These are phyloP conservation scores for Mycena galericulata DNA, from an alignment of 768 basidiomycete species.

Conservation along the genomic window DNA sequence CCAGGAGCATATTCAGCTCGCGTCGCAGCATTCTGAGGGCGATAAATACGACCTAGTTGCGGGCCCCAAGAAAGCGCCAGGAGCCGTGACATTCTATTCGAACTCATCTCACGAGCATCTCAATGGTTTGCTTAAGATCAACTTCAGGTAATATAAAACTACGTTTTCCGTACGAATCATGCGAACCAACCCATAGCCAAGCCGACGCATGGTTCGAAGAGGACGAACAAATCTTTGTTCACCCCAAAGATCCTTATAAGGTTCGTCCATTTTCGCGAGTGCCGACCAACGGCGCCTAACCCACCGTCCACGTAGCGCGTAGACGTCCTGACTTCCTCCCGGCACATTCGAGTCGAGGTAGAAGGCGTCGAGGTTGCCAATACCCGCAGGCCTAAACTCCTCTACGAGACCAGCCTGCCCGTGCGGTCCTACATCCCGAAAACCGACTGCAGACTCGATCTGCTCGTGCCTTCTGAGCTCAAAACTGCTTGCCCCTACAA, in stretches of 20 bases:
- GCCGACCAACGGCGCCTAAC: not conserved
- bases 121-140: conserved; percentile 60
- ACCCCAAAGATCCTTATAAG: conserved; percentile 80
- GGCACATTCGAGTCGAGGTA: conserved; percentile 70
- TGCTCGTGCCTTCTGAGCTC: conserved; percentile 60
- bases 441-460: conserved; percentile 63
- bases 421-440: conserved; percentile 73
- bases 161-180: not conserved
- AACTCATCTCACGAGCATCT: conserved; percentile 48
- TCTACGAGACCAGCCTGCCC: conserved; percentile 69
- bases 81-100: conserved; percentile 50
- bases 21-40: conserved; percentile 43
- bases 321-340: conserved; percentile 70
- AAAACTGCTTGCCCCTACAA: conserved; percentile 73
- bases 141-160: conserved; percentile 45
- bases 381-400: conserved; percentile 62
- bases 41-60: conserved; percentile 60
- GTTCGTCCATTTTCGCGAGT: conserved; percentile 43
- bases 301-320: conserved; percentile 56
- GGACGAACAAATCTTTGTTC: conserved; percentile 69
- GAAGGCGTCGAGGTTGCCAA: conserved; percentile 74
- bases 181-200: conserved; percentile 37
- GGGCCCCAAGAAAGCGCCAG: conserved; percentile 45
- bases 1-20: conserved; percentile 53
- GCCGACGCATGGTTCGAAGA: conserved; percentile 79